These are phyloP conservation scores for Cryptococcus sp. DNA, from an alignment of 1,284 basidiomycete species.

Conservation along the genomic window DNA sequence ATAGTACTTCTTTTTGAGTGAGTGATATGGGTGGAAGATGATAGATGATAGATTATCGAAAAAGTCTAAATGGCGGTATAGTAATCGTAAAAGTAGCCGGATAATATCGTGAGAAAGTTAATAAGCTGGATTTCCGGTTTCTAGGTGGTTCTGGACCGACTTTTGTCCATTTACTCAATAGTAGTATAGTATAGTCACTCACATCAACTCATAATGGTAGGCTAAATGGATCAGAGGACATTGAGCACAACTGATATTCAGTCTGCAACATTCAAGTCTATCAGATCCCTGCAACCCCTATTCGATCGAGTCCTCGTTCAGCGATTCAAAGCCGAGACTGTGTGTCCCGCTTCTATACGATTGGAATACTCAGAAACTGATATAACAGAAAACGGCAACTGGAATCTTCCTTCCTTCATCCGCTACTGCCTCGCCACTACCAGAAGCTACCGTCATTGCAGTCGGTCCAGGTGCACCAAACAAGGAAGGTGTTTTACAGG, in stretches of 20 bases:
- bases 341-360: constrained; percentile 47
- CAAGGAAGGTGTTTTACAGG: constrained; percentile 77
- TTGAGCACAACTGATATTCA: constrained; percentile 6
- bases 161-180: no score
- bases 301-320: constrained; percentile 96
- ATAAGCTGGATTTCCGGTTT: background rate
- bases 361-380: constrained; percentile 2
- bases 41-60: background rate
- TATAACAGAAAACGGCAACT: constrained; percentile 79
- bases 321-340: constrained; percentile 89
- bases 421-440: constrained; percentile 74
- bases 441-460: constrained; percentile 94
- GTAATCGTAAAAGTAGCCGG: constrained; percentile 3
- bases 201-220: no score
- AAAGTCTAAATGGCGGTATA: constrained; percentile 1
- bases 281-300: constrained; percentile 85
- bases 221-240: no score
- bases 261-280: constrained; percentile 79
- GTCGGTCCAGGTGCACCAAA: constrained; percentile 87
- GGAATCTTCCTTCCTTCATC: constrained; percentile 93
- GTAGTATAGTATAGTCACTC: no score
- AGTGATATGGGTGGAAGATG: background rate
- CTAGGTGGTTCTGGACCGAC: background rate
- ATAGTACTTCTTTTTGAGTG: constrained; percentile 18
- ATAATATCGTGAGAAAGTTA: background rate